A percentile compares a stretch with the other conserved stretches of the same genome.
Evolutionary conservation across 805 yeast species (phyloP).

Genomic region (Kluyveromyces nonfermentans): DNA sequence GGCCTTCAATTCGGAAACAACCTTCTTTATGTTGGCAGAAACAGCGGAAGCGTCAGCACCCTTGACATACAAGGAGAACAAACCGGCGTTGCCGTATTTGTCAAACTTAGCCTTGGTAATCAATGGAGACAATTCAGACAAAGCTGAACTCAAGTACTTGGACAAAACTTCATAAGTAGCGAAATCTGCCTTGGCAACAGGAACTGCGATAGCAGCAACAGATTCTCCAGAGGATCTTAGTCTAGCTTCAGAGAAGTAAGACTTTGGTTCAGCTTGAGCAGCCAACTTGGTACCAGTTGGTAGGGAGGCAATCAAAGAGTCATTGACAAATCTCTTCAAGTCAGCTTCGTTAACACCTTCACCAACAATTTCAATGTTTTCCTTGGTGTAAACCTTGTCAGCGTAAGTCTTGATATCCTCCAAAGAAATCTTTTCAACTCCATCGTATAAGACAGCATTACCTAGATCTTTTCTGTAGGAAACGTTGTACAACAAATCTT

Average conservation of each 20-base stretch:
- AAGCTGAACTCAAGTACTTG: constrained; percentile 51
- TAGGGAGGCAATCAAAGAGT: constrained; percentile 50
- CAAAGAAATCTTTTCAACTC: constrained; percentile 44
- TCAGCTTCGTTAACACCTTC: constrained; percentile 67
- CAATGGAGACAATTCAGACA: constrained; percentile 45
- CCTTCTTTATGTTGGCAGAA: constrained; percentile 49
- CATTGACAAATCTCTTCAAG: constrained; percentile 54
- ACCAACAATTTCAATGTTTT: constrained; percentile 63
- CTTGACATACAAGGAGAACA: constrained; percentile 61
- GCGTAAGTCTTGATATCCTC: constrained; percentile 65
- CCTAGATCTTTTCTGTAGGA: constrained; percentile 88
- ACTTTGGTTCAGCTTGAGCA: constrained; percentile 30
- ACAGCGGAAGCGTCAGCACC: constrained; percentile 52
- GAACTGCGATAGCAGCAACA: constrained; percentile 73
- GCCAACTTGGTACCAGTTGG: constrained; percentile 50
- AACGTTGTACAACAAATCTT: constrained; percentile 69
- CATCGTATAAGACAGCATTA: constrained; percentile 68
- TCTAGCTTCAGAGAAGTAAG: constrained; percentile 62
- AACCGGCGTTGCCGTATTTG: constrained; percentile 69
- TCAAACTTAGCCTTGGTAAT: constrained; percentile 44
- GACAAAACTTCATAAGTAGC: constrained; percentile 64
- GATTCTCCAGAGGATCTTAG: constrained; percentile 55
- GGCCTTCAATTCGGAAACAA: constrained; percentile 42
- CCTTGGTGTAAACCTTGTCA: constrained; percentile 53
- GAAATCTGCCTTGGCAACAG: constrained; percentile 54